A percentile compares a stretch with the other conserved stretches of the same genome.
phyloP scores from a whole-genome alignment of 2,329 filamentous ascomycete species.

The Ciborinia camelliae region DNA sequence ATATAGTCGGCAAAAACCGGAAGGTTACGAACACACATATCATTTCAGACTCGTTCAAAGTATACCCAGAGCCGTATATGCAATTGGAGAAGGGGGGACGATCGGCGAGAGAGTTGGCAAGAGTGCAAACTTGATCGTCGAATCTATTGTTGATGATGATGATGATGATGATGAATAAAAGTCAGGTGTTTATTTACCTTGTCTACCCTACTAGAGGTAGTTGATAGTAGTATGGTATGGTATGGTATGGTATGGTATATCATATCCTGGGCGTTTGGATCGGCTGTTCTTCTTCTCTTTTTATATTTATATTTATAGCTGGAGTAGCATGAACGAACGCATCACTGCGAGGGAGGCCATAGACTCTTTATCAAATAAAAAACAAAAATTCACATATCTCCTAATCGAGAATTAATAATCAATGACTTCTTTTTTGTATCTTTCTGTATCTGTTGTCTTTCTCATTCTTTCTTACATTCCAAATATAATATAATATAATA shows the following conservation, averaged over 20 bases:
- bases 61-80: slow-evolving; percentile 79
- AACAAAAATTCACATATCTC: not conserved
- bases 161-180: slow-evolving; percentile 27
- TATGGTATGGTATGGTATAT: not conserved
- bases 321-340: not conserved
- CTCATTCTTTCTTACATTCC: too few species aligned
- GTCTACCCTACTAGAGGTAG: too few species aligned
- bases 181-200: not conserved
- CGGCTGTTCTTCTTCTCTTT: too few species aligned
- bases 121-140: slow-evolving; percentile 86
- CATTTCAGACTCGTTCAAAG: slow-evolving; percentile 80
- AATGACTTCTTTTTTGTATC: too few species aligned
- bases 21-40: slow-evolving; percentile 75
- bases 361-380: slow-evolving; percentile 10
- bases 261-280: slow-evolving; percentile 1
- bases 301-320: not conserved
- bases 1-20: slow-evolving; percentile 46
- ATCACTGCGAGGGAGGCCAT: slow-evolving; percentile 13
- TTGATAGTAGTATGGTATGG: not conserved
- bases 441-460: too few species aligned
- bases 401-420: not conserved
- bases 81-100: slow-evolving; percentile 61
- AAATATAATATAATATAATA: too few species aligned
- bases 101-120: slow-evolving; percentile 72
- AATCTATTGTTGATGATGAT: slow-evolving; percentile 52